Conservation (phyloP, 768 basidiomycete genomes). For the Leccinum disarticulatum region DNA sequence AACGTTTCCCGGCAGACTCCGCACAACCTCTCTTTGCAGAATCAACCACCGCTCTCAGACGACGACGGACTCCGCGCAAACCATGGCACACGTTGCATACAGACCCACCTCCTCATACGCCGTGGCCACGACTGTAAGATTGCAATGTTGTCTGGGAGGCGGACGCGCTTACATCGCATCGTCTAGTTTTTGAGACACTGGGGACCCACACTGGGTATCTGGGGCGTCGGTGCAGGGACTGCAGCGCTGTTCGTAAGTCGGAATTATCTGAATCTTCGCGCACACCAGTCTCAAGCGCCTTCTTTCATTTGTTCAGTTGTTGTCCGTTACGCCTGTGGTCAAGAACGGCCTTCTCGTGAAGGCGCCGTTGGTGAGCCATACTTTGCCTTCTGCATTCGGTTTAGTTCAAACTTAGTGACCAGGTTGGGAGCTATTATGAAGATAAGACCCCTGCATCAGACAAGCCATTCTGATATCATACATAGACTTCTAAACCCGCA, state of each 20-base stretch:
- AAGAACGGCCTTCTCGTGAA: slow-evolving; percentile 72
- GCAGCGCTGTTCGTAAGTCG: slow-evolving; percentile 61
- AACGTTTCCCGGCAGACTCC: not conserved
- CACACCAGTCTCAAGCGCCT: not conserved
- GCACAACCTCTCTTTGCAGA: not conserved
- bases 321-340: slow-evolving; percentile 85
- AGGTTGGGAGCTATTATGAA: slow-evolving; percentile 73
- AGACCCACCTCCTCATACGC: slow-evolving; percentile 40
- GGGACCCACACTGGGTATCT: slow-evolving; percentile 60
- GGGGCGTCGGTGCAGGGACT: slow-evolving; percentile 70
- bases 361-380: slow-evolving; percentile 64
- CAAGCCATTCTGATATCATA: slow-evolving; percentile 67
- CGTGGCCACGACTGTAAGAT: slow-evolving; percentile 40
- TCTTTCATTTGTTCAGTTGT: slow-evolving; percentile 46
- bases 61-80: slow-evolving; percentile 2
- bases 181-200: slow-evolving; percentile 54
- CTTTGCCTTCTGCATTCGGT: not conserved
- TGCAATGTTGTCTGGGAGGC: not conserved
- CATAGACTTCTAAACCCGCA: slow-evolving; percentile 15
- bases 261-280: not conserved
- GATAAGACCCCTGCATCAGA: slow-evolving; percentile 81
- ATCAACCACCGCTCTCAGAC: not conserved
- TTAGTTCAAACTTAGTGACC: slow-evolving; percentile 4
- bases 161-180: not conserved
- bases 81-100: slow-evolving; percentile 46